Percentiles rank a stretch among this genome's conserved stretches.
Evolutionary conservation across 164 flowering plant genomes (phyloP).

Genomic region (Litsea cubeba): DNA sequence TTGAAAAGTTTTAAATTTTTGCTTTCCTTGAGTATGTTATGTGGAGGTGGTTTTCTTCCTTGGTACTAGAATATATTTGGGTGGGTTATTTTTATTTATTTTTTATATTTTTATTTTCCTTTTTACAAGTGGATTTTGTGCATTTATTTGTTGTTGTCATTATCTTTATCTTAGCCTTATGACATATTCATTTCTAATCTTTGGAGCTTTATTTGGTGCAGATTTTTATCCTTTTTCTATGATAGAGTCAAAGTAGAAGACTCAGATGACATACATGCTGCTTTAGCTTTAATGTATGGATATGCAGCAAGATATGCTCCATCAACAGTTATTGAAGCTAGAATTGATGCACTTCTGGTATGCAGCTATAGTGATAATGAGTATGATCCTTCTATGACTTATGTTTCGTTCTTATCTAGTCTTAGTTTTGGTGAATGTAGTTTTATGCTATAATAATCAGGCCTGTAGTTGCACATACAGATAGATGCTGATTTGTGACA

Average conservation of each 20-base stretch:
- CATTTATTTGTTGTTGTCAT: background rate
- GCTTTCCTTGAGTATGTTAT: no score
- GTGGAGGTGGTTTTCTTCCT: no score
- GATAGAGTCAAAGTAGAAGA: constrained; percentile 53
- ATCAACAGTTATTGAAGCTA: constrained; percentile 90
- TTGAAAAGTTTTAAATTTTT: no score
- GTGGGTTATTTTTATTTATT: background rate
- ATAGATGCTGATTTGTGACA: no score
- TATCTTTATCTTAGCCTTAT: no score
- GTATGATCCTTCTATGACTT: no score
- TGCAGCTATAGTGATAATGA: background rate
- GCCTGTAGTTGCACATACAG: no score
- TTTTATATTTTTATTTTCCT: background rate
- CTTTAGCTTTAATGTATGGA: constrained; percentile 98
- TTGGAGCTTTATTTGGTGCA: constrained; percentile 26
- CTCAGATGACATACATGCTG: constrained; percentile 96
- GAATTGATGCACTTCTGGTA: constrained; percentile 99
- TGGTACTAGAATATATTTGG: background rate
- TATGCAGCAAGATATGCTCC: constrained; percentile 99
- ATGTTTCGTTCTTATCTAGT: no score
- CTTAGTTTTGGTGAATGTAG: no score
- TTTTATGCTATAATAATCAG: no score
- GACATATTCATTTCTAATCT: no score
- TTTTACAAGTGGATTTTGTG: background rate
- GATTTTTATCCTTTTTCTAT: constrained; percentile 70